Percentiles rank a stretch among this genome's conserved stretches.
phyloP scores from a whole-genome alignment of 441 rosid species.

The Omphalea diandra region DNA sequence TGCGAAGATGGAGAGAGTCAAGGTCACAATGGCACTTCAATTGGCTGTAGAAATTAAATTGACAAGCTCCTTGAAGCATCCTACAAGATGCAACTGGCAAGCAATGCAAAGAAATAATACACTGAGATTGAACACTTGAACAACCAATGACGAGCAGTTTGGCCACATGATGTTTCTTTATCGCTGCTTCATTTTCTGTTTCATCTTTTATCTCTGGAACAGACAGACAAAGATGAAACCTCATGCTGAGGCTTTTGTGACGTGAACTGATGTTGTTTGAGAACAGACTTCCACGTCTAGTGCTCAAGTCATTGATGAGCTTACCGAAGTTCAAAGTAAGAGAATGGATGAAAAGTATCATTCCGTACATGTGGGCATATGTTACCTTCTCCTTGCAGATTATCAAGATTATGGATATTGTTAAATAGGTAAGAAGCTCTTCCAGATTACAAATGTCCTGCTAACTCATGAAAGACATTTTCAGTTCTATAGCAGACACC shows the following conservation, averaged over 20 bases:
- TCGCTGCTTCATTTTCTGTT: constrained; percentile 22
- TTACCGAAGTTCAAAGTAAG: background rate
- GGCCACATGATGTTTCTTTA: constrained; percentile 21
- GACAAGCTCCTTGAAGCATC: background rate
- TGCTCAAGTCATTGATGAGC: background rate
- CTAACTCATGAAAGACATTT: too few relatives aligned
- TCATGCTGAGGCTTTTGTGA: background rate
- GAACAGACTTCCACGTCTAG: constrained; percentile 18
- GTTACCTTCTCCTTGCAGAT: too few relatives aligned
- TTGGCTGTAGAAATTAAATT: background rate
- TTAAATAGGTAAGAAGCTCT: too few relatives aligned
- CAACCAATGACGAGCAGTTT: background rate
- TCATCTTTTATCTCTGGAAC: background rate
- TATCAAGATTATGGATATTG: too few relatives aligned
- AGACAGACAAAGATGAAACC: background rate
- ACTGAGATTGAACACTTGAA: background rate
- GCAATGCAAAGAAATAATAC: constrained; percentile 5
- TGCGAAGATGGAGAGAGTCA: constrained; percentile 3
- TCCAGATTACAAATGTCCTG: too few relatives aligned
- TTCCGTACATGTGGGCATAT: too few relatives aligned
- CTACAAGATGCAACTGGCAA: background rate
- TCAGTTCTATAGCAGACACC: too few relatives aligned
- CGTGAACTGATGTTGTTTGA: constrained; percentile 26
- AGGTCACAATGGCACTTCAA: background rate
- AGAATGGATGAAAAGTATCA: background rate